A percentile compares a stretch with the other conserved stretches of the same genome.
Conservation (phyloP, 345 rosid species). For the Capsella bursapastoris region DNA sequence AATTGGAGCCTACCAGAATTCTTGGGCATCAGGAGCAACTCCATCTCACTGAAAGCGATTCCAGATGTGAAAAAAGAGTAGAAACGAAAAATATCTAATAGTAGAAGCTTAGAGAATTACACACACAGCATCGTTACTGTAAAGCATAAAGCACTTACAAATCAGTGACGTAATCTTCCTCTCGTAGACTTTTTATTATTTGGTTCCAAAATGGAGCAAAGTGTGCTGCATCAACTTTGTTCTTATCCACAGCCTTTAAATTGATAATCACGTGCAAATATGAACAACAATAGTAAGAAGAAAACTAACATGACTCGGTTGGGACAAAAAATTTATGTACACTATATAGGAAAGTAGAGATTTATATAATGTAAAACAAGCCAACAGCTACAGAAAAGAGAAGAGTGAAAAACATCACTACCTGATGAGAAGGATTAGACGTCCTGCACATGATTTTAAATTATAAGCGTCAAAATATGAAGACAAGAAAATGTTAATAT, state of each 20-base stretch:
- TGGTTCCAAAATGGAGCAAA: constrained; percentile 98
- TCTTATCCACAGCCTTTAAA: constrained; percentile 60
- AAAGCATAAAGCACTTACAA: constrained; percentile 59
- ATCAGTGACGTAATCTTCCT: constrained; percentile 86
- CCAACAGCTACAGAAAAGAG: constrained; percentile 19
- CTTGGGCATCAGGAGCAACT: constrained; percentile 91
- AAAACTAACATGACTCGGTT: constrained; percentile 25
- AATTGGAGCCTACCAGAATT: constrained; percentile 81
- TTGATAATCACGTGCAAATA: constrained; percentile 34
- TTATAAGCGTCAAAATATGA: constrained; percentile 23
- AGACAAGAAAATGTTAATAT: constrained; percentile 24
- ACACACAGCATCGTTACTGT: constrained; percentile 26
- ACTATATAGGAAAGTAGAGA: neutral
- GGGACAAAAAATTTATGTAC: constrained; percentile 1
- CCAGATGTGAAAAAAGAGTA: constrained; percentile 17
- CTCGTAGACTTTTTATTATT: constrained; percentile 81
- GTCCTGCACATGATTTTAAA: constrained; percentile 58
- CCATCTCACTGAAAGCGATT: constrained; percentile 70
- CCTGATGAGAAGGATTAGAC: constrained; percentile 56
- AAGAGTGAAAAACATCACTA: constrained; percentile 36
- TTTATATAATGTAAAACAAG: constrained; percentile 32
- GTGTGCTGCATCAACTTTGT: constrained; percentile 78
- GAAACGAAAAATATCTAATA: neutral
- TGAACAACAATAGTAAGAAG: constrained; percentile 24
- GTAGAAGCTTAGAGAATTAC: constrained; percentile 20